Evolutionary conservation across 805 yeast species (phyloP).

Genomic region (Martiniozyma abietophila): DNA sequence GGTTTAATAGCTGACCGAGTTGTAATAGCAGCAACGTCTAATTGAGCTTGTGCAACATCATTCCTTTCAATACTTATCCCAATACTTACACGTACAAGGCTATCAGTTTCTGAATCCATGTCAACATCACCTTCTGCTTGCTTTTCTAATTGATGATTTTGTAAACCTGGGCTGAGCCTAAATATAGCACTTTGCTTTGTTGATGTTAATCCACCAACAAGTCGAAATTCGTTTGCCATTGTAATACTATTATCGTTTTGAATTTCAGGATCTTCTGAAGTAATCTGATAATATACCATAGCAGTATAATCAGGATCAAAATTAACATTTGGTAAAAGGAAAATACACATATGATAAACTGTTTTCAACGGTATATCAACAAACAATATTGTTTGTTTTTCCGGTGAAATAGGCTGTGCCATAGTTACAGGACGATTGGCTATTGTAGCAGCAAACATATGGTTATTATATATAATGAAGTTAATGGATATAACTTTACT

Average conservation of each 20-base stretch:
- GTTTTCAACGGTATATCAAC: constrained; percentile 45
- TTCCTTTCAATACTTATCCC: constrained; percentile 91
- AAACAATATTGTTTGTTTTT: constrained; percentile 57
- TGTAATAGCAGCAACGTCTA: too few species aligned
- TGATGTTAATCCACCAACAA: constrained; percentile 54
- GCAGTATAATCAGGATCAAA: constrained; percentile 70
- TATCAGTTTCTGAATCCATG: constrained; percentile 31
- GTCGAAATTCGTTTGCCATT: constrained; percentile 39
- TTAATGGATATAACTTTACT: too few species aligned
- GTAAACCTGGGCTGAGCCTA: constrained; percentile 47
- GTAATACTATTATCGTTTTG: constrained; percentile 2
- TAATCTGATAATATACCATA: constrained; percentile 75
- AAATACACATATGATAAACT: constrained; percentile 73
- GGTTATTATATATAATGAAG: background rate
- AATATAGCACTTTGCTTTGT: constrained; percentile 88
- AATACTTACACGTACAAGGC: constrained; percentile 28
- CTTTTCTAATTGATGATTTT: constrained; percentile 9
- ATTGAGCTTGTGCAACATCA: constrained; percentile 49
- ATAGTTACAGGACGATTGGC: constrained; percentile 30
- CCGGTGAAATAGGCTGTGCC: constrained; percentile 59
- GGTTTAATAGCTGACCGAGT: too few species aligned
- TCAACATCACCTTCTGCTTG: constrained; percentile 36
- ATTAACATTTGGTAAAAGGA: constrained; percentile 73
- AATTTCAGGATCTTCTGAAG: constrained; percentile 26
- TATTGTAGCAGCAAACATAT: constrained; percentile 28